phyloP scores from a whole-genome alignment of 257 asterid genomes.

The Phtheirospermum japonicum region DNA sequence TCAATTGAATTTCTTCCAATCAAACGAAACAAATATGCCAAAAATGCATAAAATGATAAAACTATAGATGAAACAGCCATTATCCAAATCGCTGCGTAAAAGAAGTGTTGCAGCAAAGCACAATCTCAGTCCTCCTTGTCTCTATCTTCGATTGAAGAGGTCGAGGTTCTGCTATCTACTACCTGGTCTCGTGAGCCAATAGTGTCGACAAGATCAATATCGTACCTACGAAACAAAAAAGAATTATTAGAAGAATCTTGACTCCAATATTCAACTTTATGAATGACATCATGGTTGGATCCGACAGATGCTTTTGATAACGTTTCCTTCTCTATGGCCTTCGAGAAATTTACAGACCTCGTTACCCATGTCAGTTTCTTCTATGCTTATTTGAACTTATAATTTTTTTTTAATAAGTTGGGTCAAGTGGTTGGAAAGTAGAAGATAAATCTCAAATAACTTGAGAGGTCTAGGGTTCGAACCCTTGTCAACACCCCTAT shows the following conservation, averaged over 20 bases:
- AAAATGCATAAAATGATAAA: too few relatives aligned
- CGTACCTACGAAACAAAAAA: slow-evolving; percentile 40
- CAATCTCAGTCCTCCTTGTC: slow-evolving; percentile 74
- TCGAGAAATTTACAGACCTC: slow-evolving; percentile 61
- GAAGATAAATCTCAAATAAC: too few relatives aligned
- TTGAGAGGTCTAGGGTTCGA: too few relatives aligned
- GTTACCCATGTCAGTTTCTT: slow-evolving; percentile 54
- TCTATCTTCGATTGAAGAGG: slow-evolving; percentile 34
- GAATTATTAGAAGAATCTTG: slow-evolving; percentile 36
- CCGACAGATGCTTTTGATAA: slow-evolving; percentile 46
- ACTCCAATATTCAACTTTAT: slow-evolving; percentile 46
- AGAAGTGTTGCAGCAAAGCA: slow-evolving; percentile 13
- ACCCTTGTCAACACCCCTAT: too few relatives aligned
- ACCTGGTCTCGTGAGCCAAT: slow-evolving; percentile 44
- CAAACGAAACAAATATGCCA: too few relatives aligned
- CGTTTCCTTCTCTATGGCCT: slow-evolving; percentile 71
- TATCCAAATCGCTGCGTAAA: too few relatives aligned
- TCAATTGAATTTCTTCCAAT: too few relatives aligned
- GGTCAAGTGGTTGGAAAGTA: too few relatives aligned
- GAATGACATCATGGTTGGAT: slow-evolving; percentile 53
- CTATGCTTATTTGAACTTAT: too few relatives aligned
- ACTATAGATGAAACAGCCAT: too few relatives aligned
- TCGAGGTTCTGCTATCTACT: slow-evolving; percentile 33
- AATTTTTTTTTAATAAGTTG: too few relatives aligned
- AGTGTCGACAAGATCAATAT: slow-evolving; percentile 40